Evolutionary conservation across 768 basidiomycete genomes (phyloP), one percentile per base, ranked within the genome.

Genomic region (Hygrophorus russula): DNA sequence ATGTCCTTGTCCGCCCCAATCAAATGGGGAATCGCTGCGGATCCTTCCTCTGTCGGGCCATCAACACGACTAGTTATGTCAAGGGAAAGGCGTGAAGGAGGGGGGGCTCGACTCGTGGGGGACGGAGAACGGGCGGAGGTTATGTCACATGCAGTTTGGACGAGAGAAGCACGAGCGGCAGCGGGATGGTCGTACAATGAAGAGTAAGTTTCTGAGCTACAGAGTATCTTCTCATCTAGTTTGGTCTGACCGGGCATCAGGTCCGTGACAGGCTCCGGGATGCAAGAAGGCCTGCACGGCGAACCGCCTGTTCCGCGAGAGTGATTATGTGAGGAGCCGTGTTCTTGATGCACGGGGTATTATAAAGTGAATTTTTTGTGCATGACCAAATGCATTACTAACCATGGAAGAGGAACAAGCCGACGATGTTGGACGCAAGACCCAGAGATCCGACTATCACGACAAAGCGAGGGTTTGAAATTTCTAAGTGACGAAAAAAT

Each of bases 371-470:
- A 32, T 15, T 45, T 24, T 18, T 33, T 34, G 24, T 32, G 36
- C 24, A 34, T 28, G 39, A 45, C 19, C 10, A 44, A 28, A 30
- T 51, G 42, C 0, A 4, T 14, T 13, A 38, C 77, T 50, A 51
- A 88, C 93, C 96, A 54, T 92, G 92, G 72, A 98, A 98, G 41
- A 99, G 66, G 68, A 94, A 85, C 28, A 99, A 62, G 7, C 96
- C 96, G 36, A 97, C 72, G 19, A 98, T 71, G 55, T 98, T 99
- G 19, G 91, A 96, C 0, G 82, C 76, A 12, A 99, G 66, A 30
- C 96, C 96, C 10, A 91, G 68, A 17, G 76, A 76, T 7, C 96
- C 96, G 19, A 99, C 96, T 15, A 93, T 63, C 9, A 97, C 88
- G 27, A 99, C 75, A 10, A 99, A 66, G 51, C 74, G 76, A 0